phyloP scores from a whole-genome alignment of 2,329 filamentous ascomycete species.

The Aspergillus udagawae region DNA sequence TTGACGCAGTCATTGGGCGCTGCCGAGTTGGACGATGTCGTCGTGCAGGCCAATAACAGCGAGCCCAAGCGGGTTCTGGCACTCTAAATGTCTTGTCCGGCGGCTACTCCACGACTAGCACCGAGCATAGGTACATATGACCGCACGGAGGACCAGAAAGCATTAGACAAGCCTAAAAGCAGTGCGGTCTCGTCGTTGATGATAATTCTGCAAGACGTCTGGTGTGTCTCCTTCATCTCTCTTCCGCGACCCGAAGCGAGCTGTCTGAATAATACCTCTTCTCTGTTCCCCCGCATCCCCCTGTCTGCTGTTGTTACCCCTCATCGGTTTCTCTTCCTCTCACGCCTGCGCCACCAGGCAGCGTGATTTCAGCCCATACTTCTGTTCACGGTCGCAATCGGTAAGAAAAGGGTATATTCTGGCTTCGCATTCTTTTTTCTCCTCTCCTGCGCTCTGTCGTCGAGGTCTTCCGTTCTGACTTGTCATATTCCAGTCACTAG shows the following conservation, averaged over 20 bases:
- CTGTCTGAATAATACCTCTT: background rate
- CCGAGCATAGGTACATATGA: background rate
- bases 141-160: background rate
- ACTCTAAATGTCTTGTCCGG: background rate
- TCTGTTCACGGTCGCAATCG: background rate
- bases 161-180: background rate
- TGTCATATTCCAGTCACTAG: background rate
- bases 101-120: background rate
- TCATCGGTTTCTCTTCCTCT: background rate
- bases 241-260: conserved; percentile 3
- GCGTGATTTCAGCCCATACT: background rate
- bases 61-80: background rate
- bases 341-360: background rate
- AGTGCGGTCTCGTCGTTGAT: background rate
- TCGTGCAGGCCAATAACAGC: background rate
- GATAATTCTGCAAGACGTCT: background rate
- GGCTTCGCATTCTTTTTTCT: conserved; percentile 6
- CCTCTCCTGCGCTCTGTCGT: conserved; percentile 5
- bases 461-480: background rate
- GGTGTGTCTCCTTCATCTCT: background rate
- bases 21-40: background rate
- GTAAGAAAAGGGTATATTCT: background rate
- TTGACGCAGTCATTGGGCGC: background rate
- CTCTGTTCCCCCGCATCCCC: conserved; percentile 5
- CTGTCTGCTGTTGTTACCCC: background rate